Conservation (phyloP, 164 flowering plant genomes). For the Nymphaea colorata region DNA sequence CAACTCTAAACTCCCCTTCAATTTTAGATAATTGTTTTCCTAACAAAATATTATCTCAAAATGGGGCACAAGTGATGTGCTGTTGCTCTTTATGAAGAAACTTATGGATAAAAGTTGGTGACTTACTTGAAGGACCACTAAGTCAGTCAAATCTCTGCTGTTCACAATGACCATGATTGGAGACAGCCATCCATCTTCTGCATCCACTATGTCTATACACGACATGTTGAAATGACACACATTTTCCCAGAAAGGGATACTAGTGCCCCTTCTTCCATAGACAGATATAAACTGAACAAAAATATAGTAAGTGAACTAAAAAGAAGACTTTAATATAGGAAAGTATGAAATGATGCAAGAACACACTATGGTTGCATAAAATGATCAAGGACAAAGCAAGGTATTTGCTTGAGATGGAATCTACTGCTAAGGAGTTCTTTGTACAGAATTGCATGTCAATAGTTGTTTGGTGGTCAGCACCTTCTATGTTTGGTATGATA, state of each 20-base stretch:
- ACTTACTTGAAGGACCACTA: conserved; percentile 62
- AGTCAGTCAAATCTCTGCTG: conserved; percentile 43
- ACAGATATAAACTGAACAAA: conserved; percentile 78
- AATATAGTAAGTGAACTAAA: not conserved
- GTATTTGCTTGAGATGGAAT: conserved; percentile 71
- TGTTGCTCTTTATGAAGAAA: too few species aligned
- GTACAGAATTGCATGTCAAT: conserved; percentile 22
- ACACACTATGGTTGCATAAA: conserved; percentile 85
- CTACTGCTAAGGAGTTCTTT: conserved; percentile 49
- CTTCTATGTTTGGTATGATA: not conserved
- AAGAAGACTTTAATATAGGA: not conserved
- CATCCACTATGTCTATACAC: conserved; percentile 45
- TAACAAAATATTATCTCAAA: too few species aligned
- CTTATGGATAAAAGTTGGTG: too few species aligned
- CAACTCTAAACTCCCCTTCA: too few species aligned
- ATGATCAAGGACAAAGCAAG: conserved; percentile 53
- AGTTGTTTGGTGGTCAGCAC: not conserved
- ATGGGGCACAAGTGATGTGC: too few species aligned
- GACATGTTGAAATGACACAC: conserved; percentile 30
- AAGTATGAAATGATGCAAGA: conserved; percentile 1
- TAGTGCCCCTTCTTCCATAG: conserved; percentile 82
- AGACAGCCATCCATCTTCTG: conserved; percentile 53
- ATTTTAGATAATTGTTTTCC: too few species aligned
- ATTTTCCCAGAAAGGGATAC: conserved; percentile 93
- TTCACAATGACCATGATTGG: conserved; percentile 75